These are phyloP conservation scores for Gracilaria gracilis DNA, from an alignment of 23 red algal species.

Conservation along the genomic window DNA sequence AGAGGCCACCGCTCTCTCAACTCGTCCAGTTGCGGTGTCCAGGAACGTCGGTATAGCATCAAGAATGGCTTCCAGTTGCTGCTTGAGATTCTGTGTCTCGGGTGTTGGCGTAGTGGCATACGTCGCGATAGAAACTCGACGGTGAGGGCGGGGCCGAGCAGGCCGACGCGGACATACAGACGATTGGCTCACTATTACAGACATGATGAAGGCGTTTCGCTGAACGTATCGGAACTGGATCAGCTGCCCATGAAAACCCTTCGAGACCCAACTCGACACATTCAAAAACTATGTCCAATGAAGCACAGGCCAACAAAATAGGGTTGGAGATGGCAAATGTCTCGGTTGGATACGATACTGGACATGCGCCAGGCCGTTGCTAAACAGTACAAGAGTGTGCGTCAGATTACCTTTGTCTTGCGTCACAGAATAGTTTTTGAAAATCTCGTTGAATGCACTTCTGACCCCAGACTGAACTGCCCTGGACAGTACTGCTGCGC, in stretches of 20 bases:
- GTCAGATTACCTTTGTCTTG: no score
- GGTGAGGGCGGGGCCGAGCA: not conserved
- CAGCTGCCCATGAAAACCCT: not conserved
- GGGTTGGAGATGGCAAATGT: no score
- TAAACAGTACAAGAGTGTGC: no score
- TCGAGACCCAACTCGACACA: no score
- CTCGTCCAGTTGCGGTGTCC: not conserved
- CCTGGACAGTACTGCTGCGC: no score
- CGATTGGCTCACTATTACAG: not conserved
- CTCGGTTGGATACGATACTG: no score
- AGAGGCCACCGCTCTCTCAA: constrained; percentile 4
- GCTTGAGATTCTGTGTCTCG: constrained; percentile 15
- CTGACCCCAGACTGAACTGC: no score
- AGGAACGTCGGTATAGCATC: constrained; percentile 42
- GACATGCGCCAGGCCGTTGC: no score
- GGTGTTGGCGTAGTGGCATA: not conserved
- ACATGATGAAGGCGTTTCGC: not conserved
- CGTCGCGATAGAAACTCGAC: not conserved
- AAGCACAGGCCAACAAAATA: no score
- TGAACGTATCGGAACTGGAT: not conserved
- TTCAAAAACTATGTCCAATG: no score
- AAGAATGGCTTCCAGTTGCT: constrained; percentile 43
- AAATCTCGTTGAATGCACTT: no score
- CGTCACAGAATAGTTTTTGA: no score
- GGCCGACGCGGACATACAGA: constrained; percentile 36